Percentiles rank a stretch among this genome's conserved stretches.
Evolutionary conservation across 177 flowering plant genomes (phyloP).

Genomic region (Vitis hybrid): DNA sequence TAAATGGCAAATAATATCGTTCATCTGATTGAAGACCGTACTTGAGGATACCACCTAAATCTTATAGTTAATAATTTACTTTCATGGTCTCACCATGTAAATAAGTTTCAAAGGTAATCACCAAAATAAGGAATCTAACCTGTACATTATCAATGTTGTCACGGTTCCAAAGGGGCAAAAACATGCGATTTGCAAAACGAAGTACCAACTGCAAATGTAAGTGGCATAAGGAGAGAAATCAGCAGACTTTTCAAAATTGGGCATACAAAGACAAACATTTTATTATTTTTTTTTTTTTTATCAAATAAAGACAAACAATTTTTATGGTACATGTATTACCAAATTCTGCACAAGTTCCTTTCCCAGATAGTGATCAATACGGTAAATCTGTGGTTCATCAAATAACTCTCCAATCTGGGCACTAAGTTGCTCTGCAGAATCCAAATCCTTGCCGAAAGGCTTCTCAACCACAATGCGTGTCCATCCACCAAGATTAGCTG

Average conservation of each 20-base stretch:
- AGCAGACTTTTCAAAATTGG: slow-evolving; percentile 5
- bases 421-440: slow-evolving; percentile 80
- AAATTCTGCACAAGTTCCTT: slow-evolving; percentile 97
- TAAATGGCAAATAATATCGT: too few species aligned
- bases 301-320: neutral
- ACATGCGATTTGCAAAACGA: slow-evolving; percentile 97
- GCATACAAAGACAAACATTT: neutral
- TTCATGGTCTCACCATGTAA: too few species aligned
- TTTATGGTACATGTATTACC: slow-evolving; percentile 39
- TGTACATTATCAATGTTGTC: slow-evolving; percentile 89
- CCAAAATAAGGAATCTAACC: slow-evolving; percentile 37
- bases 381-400: slow-evolving; percentile 87
- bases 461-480: slow-evolving; percentile 96
- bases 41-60: too few species aligned
- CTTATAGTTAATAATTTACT: too few species aligned
- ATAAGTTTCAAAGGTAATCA: neutral
- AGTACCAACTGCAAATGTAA: slow-evolving; percentile 78
- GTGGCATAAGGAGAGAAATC: neutral
- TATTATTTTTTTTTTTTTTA: neutral
- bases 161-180: slow-evolving; percentile 94
- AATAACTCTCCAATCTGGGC: slow-evolving; percentile 85
- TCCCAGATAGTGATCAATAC: slow-evolving; percentile 98
- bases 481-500: slow-evolving; percentile 96
- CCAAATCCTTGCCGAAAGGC: slow-evolving; percentile 96
- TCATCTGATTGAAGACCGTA: too few species aligned